Evolutionary conservation across 805 yeast genomes (phyloP).

Genomic region (Starmera amethionina): DNA sequence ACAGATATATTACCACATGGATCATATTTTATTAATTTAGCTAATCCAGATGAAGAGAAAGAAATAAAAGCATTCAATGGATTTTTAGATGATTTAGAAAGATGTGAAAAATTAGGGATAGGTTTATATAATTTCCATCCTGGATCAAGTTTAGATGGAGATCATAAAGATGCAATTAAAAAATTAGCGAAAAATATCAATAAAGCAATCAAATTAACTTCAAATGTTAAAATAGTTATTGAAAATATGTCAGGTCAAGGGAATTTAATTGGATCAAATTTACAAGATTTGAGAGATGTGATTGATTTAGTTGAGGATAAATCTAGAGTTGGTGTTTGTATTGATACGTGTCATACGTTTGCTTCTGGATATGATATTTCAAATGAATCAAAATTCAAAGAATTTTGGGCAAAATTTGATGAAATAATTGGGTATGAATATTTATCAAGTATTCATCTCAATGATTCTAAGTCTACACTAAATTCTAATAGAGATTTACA

Average conservation of each 20-base stretch:
- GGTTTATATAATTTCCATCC: constrained; percentile 91
- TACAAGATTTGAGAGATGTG: constrained; percentile 68
- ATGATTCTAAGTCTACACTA: constrained; percentile 91
- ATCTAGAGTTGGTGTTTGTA: constrained; percentile 84
- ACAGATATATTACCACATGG: constrained; percentile 91
- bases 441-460: constrained; percentile 74
- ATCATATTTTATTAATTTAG: constrained; percentile 85
- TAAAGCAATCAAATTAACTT: constrained; percentile 62
- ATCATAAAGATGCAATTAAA: constrained; percentile 51
- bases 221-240: constrained; percentile 75
- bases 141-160: constrained; percentile 75
- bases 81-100: constrained; percentile 72
- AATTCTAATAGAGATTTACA: constrained; percentile 89
- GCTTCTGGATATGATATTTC: constrained; percentile 92
- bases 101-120: constrained; percentile 80
- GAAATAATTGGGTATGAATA: constrained; percentile 62
- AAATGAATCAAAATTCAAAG: constrained; percentile 42
- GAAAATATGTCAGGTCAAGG: constrained; percentile 99
- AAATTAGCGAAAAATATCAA: constrained; percentile 75
- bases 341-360: constrained; percentile 93
- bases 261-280: constrained; percentile 70
- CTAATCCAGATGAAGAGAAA: constrained; percentile 80
- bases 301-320: constrained; percentile 76
- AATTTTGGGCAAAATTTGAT: constrained; percentile 75
- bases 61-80: constrained; percentile 66